These are phyloP conservation scores for Colletotrichum plurivorum DNA, from an alignment of 2,329 filamentous ascomycete genomes.

Conservation along the genomic window DNA sequence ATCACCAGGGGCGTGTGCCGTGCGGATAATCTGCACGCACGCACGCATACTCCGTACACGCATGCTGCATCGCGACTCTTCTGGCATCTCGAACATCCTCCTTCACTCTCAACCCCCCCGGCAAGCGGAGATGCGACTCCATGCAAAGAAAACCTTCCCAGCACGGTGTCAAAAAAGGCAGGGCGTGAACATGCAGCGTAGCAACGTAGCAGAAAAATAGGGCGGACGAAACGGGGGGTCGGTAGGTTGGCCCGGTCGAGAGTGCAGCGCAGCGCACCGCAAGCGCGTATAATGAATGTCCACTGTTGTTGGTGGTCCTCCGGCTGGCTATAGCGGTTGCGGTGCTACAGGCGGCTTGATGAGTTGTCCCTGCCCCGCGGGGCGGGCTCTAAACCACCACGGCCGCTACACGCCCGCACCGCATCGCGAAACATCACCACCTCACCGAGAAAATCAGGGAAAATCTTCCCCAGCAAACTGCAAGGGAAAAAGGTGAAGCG, in stretches of 20 bases:
- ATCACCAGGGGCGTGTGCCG: not conserved
- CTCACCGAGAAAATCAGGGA: conserved; percentile 8
- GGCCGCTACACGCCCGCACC: not conserved
- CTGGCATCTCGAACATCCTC: too few species aligned
- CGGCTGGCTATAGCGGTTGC: too few species aligned
- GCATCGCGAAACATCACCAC: not conserved
- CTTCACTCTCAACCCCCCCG: too few species aligned
- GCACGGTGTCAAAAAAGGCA: too few species aligned
- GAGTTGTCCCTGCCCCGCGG: conserved; percentile 7
- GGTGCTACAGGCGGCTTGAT: conserved; percentile 5
- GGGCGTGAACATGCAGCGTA: too few species aligned
- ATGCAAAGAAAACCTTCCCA: too few species aligned
- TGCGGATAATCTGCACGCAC: conserved; percentile 8
- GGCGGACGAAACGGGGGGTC: not conserved
- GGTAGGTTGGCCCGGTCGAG: not conserved
- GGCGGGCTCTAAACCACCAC: not conserved
- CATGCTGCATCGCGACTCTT: too few species aligned
- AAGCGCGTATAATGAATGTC: not conserved
- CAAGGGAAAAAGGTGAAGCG: not conserved
- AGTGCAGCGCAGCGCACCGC: not conserved
- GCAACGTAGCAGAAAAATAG: too few species aligned
- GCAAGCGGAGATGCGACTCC: too few species aligned
- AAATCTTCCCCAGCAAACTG: conserved; percentile 16
- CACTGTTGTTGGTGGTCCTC: not conserved
- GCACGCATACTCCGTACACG: not conserved